Evolutionary conservation across 176 grass and related monocot species (phyloP).

Genomic region (Zoysia japonica): DNA sequence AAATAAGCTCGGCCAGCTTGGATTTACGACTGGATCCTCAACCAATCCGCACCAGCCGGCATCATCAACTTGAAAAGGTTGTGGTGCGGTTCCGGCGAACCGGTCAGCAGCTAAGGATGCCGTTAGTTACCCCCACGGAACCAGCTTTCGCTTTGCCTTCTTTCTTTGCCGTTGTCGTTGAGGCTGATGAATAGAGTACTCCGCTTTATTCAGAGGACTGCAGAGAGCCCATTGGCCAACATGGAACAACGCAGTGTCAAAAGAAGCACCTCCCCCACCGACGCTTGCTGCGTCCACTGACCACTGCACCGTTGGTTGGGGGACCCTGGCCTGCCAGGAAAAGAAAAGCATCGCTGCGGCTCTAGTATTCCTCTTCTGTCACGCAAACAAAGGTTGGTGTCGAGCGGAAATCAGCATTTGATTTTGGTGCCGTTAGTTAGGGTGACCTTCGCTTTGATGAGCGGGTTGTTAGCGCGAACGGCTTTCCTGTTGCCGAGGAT

Average conservation of each 20-base stretch:
- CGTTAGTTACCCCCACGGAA: not conserved
- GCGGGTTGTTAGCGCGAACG: not conserved
- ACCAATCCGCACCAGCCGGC: not conserved
- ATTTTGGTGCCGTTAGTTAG: no score
- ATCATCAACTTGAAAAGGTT: not conserved
- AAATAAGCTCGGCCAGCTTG: conserved; percentile 9
- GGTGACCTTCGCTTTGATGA: not conserved
- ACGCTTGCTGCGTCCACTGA: conserved; percentile 7
- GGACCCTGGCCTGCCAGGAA: not conserved
- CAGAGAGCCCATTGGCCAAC: not conserved
- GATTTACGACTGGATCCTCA: not conserved
- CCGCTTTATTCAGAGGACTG: not conserved
- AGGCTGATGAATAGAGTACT: not conserved
- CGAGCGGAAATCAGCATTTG: not conserved
- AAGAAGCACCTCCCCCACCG: conserved; percentile 9
- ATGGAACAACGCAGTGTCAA: not conserved
- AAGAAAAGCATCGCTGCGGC: not conserved
- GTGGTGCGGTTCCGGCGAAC: not conserved
- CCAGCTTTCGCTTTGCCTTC: no score
- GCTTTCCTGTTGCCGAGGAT: not conserved
- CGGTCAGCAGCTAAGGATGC: conserved; percentile 16
- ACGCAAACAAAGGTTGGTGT: not conserved
- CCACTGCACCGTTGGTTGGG: not conserved
- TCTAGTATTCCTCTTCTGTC: not conserved
- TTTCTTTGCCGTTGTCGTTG: not conserved